Evolutionary conservation across 208 protist species (phyloP), one percentile per base, ranked within the genome.

Genomic region (Endotrypanum monterogeii): DNA sequence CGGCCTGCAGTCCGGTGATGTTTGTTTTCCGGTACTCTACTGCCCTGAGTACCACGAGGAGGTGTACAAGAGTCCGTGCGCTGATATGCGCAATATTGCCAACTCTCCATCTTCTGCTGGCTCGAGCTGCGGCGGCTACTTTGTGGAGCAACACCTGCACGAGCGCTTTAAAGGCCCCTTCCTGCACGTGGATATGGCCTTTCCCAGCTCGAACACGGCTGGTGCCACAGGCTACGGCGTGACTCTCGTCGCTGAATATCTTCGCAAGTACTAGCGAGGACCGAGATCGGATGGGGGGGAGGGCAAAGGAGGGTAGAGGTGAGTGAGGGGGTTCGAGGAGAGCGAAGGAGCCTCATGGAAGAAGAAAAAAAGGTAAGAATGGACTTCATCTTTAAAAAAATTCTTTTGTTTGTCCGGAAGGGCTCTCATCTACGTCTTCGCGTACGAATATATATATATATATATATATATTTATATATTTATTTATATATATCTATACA

Each of bases 181-280:
- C 69, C 75, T 95, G 25, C 94, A 97, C 80, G 88, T 97, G 2
- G 94, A 97, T 82, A 84, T 97, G 66, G 94, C 94, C 32, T 92
- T 83, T 65, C 94, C 94, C 7, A 73, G 76, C 51, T 93, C 87
- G 58, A 80, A 91, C 62, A 70, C 67, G 23, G 66, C 76, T 18
- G 87, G 88, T n/a, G 91, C 85, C 3, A 93, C 91, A 7, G 91
- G 91, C 62, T 96, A 90, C 73, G 91, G 91, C 41, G 84, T 94
- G n/a, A 77, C 81, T 56, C 81, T 96, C 20, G 67, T 94, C 2
- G 80, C 74, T 52, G 86, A 89, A 74, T 92, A 88, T 76, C 80
- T 57, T 30, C 84, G 62, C 67, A 79, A 84, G 65, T 75, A 75
- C 48, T 79, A 76, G 72, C 12, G n/a, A 56, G 3, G 14, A 20